A percentile compares a stretch with the other conserved stretches of the same genome.
Evolutionary conservation across 2,329 filamentous ascomycete species (phyloP).

Genomic region (Spiromastix sp.): DNA sequence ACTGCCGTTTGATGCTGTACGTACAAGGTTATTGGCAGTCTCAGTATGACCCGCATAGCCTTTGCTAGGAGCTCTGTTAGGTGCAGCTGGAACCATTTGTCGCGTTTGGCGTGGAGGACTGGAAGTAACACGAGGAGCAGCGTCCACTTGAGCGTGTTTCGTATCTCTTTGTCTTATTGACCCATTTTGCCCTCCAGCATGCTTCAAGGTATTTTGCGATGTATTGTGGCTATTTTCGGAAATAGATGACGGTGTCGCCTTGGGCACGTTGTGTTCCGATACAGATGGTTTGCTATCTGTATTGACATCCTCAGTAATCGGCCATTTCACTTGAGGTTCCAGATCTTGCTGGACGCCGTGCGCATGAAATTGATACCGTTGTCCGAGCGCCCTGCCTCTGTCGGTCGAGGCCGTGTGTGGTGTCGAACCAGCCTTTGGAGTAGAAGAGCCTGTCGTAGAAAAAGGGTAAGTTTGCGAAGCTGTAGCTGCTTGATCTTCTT

Average conservation of each 20-base stretch:
- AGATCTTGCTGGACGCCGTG: neutral
- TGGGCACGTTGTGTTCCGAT: neutral
- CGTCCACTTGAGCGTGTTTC: neutral
- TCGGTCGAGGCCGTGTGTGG: neutral
- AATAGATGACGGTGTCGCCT: neutral
- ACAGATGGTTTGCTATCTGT: neutral
- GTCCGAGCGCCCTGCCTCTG: neutral
- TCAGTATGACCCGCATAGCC: neutral
- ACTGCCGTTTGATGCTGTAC: constrained; percentile 54
- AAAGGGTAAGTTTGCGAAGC: neutral
- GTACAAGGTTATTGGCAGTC: constrained; percentile 28
- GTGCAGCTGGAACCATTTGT: neutral
- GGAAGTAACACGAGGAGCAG: neutral
- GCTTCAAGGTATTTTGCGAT: neutral
- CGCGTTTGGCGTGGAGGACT: neutral
- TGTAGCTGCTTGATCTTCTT: neutral
- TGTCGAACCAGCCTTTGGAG: neutral
- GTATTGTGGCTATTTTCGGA: neutral
- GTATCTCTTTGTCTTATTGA: too few relatives aligned
- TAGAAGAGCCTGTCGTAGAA: too few relatives aligned
- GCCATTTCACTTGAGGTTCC: neutral
- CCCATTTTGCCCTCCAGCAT: neutral
- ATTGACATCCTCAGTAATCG: neutral
- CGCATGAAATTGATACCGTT: neutral
- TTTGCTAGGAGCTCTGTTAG: neutral